phyloP scores from a whole-genome alignment of 352 stramenopile genomes.

The Phytophthora podocarpi region DNA sequence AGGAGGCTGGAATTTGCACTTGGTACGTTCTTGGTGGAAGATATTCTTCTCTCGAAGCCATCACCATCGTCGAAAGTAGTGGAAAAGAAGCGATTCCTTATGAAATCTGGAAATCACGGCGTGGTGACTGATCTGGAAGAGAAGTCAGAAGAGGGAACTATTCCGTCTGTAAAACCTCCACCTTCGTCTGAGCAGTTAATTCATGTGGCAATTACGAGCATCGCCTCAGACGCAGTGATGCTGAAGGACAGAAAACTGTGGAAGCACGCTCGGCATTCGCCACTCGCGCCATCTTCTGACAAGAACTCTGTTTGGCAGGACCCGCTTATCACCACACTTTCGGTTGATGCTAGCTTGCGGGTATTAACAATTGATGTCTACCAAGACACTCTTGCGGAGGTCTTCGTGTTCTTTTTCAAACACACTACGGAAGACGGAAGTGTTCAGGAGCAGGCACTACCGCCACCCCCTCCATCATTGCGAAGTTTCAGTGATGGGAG shows the following conservation, averaged over 20 bases:
- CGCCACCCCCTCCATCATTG: constrained; percentile 27
- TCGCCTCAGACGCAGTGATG: constrained; percentile 63
- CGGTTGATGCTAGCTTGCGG: constrained; percentile 71
- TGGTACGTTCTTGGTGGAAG: constrained; percentile 75
- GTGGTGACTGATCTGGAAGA: constrained; percentile 29
- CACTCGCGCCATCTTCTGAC: constrained; percentile 33
- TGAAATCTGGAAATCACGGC: constrained; percentile 64
- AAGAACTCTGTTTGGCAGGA: constrained; percentile 78
- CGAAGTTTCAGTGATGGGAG: constrained; percentile 37
- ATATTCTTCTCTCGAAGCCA: constrained; percentile 49
- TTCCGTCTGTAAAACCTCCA: constrained; percentile 14
- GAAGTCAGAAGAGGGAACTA: constrained; percentile 8
- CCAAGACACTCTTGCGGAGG: constrained; percentile 73
- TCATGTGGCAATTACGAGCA: constrained; percentile 74
- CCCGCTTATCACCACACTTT: constrained; percentile 66
- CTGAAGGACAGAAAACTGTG: constrained; percentile 59
- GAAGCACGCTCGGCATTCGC: constrained; percentile 46
- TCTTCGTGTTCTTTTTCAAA: constrained; percentile 83
- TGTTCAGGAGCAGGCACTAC: constrained; percentile 3
- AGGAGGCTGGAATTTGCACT: constrained; percentile 72
- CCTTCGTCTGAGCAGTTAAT: constrained; percentile 60
- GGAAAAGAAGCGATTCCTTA: constrained; percentile 57
- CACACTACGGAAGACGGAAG: constrained; percentile 34
- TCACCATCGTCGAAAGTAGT: constrained; percentile 30
- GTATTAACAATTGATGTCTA: constrained; percentile 78